Conservation (phyloP, 495 filamentous ascomycete species). For the Talaromyces adpressus region DNA sequence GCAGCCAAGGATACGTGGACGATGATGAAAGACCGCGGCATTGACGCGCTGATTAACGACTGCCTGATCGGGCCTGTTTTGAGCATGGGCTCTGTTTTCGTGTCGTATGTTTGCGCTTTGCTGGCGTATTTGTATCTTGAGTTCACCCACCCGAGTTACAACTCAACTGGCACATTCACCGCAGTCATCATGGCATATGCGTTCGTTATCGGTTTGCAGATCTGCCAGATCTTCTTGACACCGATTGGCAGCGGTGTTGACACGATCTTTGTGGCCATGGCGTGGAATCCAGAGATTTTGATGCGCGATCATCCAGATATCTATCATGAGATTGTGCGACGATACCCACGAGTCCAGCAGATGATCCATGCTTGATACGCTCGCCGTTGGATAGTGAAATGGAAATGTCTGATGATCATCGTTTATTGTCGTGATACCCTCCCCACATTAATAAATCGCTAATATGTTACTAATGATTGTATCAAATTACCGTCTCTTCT, state of each 20-base stretch:
- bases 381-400: not conserved
- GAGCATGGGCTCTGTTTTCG: constrained; percentile 77
- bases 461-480: not conserved
- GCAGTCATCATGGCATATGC: constrained; percentile 75
- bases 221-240: constrained; percentile 81
- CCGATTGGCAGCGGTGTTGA: constrained; percentile 57
- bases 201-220: constrained; percentile 79
- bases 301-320: constrained; percentile 76
- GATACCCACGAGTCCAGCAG: constrained; percentile 80
- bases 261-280: constrained; percentile 83
- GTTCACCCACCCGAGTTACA: constrained; percentile 74
- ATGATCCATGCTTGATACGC: constrained; percentile 49
- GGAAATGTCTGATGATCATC: not conserved
- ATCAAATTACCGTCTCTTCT: not conserved
- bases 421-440: not conserved
- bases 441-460: not conserved
- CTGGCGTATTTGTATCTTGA: constrained; percentile 79
- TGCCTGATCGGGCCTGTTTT: constrained; percentile 86
- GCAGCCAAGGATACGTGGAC: constrained; percentile 84
- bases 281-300: constrained; percentile 83
- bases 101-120: constrained; percentile 74
- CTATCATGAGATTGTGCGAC: constrained; percentile 63
- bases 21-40: constrained; percentile 86
- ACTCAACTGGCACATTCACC: constrained; percentile 59
- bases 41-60: constrained; percentile 85